Evolutionary conservation across 75 land plant species (phyloP).

Genomic region (Cunninghamia lanceolata): DNA sequence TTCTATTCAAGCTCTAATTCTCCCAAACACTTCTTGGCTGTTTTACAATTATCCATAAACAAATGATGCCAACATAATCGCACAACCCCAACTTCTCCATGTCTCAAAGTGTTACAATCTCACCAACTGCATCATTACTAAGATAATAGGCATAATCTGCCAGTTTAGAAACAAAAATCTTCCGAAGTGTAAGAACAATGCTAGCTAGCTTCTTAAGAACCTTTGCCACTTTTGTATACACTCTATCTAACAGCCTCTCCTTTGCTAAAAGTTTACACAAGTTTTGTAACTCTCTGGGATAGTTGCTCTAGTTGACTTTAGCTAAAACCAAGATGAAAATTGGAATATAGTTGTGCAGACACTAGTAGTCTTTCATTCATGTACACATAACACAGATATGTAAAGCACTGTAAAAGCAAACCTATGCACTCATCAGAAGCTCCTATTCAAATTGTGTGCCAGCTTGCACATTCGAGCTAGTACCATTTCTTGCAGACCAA

Average conservation of each 20-base stretch:
- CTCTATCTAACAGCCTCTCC: slow-evolving; percentile 58
- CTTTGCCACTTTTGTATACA: slow-evolving; percentile 53
- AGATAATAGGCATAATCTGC: slow-evolving; percentile 47
- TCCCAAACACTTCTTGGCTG: too few species aligned
- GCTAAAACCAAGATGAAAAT: slow-evolving; percentile 3
- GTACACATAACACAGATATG: slow-evolving; percentile 37
- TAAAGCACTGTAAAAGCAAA: slow-evolving; percentile 42
- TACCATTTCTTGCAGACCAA: slow-evolving; percentile 79
- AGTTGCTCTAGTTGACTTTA: slow-evolving; percentile 30
- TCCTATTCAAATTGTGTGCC: slow-evolving; percentile 60
- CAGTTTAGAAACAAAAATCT: slow-evolving; percentile 49
- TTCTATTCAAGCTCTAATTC: too few species aligned
- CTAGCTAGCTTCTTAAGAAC: slow-evolving; percentile 55
- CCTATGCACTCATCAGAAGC: slow-evolving; percentile 55
- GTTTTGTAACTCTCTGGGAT: slow-evolving; percentile 60
- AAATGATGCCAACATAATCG: slow-evolving; percentile 15
- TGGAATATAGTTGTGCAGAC: slow-evolving; percentile 9
- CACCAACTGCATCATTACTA: slow-evolving; percentile 40
- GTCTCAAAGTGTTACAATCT: slow-evolving; percentile 32
- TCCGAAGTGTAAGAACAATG: slow-evolving; percentile 41
- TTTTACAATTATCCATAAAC: slow-evolving; percentile 23
- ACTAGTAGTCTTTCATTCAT: slow-evolving; percentile 71
- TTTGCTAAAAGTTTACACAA: slow-evolving; percentile 72
- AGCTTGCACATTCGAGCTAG: slow-evolving; percentile 55
- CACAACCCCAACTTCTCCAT: slow-evolving; percentile 14